Base-by-base conservation (phyloP, 768 basidiomycete genomes). In the Gelatoporia subvermispora region DNA sequence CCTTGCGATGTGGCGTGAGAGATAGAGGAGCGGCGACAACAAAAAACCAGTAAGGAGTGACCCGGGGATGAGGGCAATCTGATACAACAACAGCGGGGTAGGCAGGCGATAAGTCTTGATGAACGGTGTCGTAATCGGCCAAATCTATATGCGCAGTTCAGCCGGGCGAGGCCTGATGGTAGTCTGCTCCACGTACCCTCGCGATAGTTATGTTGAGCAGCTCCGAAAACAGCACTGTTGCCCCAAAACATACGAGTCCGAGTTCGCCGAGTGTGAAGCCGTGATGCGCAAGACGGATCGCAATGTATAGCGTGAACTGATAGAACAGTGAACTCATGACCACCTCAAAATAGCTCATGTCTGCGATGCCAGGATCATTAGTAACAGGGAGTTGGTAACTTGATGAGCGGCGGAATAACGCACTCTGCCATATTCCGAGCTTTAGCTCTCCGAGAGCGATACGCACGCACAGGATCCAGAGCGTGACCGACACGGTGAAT, bases 201-300 rank as follows among this genome's bases (percentile, higher is more conserved):
- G 90, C 84, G 41, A 82, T 81, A 2, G 93, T 95, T 43, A 98
- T 62, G 56, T 90, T 88, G 52, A 93, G 71, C 28, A 88, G 76
- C 65, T 98, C 95, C 73, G 93, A 84, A 57, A 83, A 85, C 20
- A 98, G 63, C 0, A 84, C 84, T 2, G 93, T 88, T 4, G 88
- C 93, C 36, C 93, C 92, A 55, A 91, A 90, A 38, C 85, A 87
- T 16, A 95, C 89, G 21, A 97, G 68, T 21, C 85, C 87, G 16
- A 98, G 76, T 64, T 99, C 96, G 25, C 96, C 96, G 1, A 99
- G 77, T 0, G 94, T 98, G 68, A 98, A 94, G 10, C 89, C 90
- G n/a, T 88, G 80, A 58, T 96, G 88, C 3, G 93, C 94, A 38
- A 99, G 75, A 20, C 96, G 80, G 36, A 96, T 76, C 36, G 88